Conservation (phyloP, 176 grass and related monocot genomes). For the Bothriochloa decipiens region DNA sequence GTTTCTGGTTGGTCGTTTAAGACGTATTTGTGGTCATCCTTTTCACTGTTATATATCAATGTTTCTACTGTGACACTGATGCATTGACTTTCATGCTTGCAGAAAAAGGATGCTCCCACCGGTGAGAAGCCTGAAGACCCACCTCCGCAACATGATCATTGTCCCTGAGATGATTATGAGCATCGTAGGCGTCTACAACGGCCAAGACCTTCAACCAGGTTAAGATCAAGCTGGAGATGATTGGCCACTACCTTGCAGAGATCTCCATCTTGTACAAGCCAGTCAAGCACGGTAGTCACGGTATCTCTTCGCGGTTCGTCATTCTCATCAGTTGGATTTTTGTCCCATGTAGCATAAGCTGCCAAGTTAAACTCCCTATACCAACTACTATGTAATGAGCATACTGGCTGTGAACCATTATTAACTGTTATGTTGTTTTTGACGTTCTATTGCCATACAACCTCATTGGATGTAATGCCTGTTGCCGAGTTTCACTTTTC, state of each 20-base stretch:
- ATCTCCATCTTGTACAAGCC: constrained; percentile 85
- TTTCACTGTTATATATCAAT: no score
- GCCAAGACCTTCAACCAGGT: constrained; percentile 74
- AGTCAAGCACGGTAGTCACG: constrained; percentile 47
- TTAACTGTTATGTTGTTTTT: constrained; percentile 1
- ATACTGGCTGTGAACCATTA: not conserved
- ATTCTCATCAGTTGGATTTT: not conserved
- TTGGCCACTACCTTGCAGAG: constrained; percentile 75
- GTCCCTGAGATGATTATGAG: constrained; percentile 86
- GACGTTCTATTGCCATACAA: not conserved
- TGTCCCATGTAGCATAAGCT: constrained; percentile 24
- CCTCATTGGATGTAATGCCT: not conserved
- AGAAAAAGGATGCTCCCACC: constrained; percentile 69
- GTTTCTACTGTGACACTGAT: no score
- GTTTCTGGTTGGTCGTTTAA: no score
- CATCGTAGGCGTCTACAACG: constrained; percentile 65
- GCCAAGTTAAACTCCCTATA: not conserved
- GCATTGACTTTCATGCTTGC: not conserved
- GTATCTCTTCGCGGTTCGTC: constrained; percentile 77
- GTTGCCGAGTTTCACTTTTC: not conserved
- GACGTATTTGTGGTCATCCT: no score
- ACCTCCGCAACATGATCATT: constrained; percentile 83
- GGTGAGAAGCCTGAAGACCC: constrained; percentile 81
- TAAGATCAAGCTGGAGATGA: constrained; percentile 83
- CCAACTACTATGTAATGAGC: constrained; percentile 3